Conservation (phyloP, 495 filamentous ascomycete genomes). For the Pyrenopolyporus hunteri region DNA sequence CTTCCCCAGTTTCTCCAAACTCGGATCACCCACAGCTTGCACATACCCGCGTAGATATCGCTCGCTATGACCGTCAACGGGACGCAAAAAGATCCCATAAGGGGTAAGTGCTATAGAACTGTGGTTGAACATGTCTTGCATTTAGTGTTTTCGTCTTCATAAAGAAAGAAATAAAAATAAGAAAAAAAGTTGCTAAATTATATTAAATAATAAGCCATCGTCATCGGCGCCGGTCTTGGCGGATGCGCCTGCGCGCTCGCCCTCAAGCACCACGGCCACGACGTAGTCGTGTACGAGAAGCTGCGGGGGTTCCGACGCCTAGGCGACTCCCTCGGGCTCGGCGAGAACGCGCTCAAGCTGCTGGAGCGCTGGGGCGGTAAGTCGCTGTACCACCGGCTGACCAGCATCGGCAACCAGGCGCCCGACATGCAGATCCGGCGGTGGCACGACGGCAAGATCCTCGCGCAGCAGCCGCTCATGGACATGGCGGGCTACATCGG, state of each 20-base stretch:
- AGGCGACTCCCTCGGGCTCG: conserved; percentile 58
- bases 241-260: conserved; percentile 60
- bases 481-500: conserved; percentile 63
- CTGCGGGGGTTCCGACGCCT: conserved; percentile 55
- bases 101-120: conserved; percentile 34
- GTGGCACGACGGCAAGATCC: conserved; percentile 57
- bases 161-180: no score
- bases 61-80: conserved; percentile 20
- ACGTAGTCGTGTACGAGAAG: conserved; percentile 57
- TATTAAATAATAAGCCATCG: conserved; percentile 46
- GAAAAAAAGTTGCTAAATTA: conserved; percentile 8
- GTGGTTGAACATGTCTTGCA: neutral
- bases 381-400: conserved; percentile 50
- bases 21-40: neutral
- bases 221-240: conserved; percentile 61
- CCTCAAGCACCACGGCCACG: conserved; percentile 58
- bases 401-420: conserved; percentile 59
- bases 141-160: no score
- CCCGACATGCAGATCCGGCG: conserved; percentile 59
- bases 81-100: conserved; percentile 29
- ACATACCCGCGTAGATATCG: neutral
- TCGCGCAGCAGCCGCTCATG: conserved; percentile 61
- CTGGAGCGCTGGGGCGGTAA: conserved; percentile 55
- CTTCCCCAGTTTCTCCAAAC: neutral
- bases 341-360: conserved; percentile 58